phyloP scores from a whole-genome alignment of 2,329 filamentous ascomycete species.

The Pestalotiopsis sp. region DNA sequence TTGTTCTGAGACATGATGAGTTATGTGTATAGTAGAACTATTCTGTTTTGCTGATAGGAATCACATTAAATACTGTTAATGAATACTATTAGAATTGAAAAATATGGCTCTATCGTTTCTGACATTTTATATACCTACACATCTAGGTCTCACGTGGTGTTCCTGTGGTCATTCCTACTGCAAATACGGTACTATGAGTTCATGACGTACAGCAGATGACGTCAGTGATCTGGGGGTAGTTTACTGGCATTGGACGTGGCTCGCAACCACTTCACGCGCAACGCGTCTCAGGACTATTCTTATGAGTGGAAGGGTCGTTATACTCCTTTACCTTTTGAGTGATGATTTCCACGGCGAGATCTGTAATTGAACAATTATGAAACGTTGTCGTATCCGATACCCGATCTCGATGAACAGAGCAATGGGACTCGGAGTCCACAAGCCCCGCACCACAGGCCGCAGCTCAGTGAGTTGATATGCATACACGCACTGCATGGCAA shows the following conservation, averaged over 20 bases:
- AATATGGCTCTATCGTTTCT: background rate
- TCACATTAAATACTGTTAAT: background rate
- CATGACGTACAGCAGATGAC: constrained; percentile 1
- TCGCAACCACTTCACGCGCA: background rate
- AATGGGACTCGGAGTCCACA: no score
- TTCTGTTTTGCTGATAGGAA: background rate
- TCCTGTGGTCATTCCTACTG: background rate
- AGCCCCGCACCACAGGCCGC: no score
- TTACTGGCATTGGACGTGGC: background rate
- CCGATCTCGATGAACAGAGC: no score
- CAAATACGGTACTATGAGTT: background rate
- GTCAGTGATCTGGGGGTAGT: background rate
- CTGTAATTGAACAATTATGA: no score
- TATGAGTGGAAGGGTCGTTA: background rate
- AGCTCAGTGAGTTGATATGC: no score
- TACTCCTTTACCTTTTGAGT: background rate
- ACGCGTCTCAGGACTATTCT: background rate
- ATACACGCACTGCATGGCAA: no score
- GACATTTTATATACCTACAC: background rate
- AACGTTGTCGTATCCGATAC: no score
- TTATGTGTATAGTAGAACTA: constrained; percentile 12
- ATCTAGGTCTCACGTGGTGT: background rate
- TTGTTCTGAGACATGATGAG: constrained; percentile 33
- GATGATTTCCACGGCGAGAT: background rate
- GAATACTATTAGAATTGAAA: background rate